Evolutionary conservation across 1,284 basidiomycete genomes (phyloP), one percentile per base, ranked within the genome.

Genomic region (Trichosporon inkin): DNA sequence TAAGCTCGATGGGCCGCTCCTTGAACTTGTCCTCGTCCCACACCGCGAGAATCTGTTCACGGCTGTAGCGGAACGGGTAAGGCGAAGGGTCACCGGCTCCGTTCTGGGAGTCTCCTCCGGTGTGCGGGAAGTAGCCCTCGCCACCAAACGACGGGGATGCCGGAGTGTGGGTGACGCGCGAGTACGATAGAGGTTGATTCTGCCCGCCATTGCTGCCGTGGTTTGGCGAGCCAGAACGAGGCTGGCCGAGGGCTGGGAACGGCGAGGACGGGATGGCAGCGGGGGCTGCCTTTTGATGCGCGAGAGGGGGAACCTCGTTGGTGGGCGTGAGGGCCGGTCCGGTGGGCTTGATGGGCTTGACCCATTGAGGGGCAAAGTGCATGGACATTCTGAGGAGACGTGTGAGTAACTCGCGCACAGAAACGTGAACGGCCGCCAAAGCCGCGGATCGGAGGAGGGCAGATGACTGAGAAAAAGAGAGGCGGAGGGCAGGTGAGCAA

Each of bases 31-130:
- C 86, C 67, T 91, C 89, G 73, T 84, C 89, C 78, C 89, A 93
- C 66, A 93, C 87, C 75, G 84, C 83, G 58, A 93, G 82, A 79
- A 94, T 83, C 64, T 91, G 89, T 64, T 92, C 89, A 74, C 87
- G 88, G 14, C 87, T 86, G 79, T 92, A 94, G 72, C 87, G 83
- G 81, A 93, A 92, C 20, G 90, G 90, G 72, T 87, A 65, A 28
- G 67, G 60, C 57, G 68, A 67, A 19, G 63, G 59, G 14, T 61
- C 40, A 17, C 40, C 56, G 13, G 52, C 58, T 13, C 54, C 56
- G 24, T 60, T 60, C 38, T 44, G 32, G 13, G 57, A 57, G 37
- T 64, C 60, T 28, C 62, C 62, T 84, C 85, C 62, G 78, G 80
- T 57, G 81, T 80, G 67, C 44, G 81, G 47, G 86, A 83, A 44